Evolutionary conservation across 805 yeast species (phyloP), one percentile per base, ranked within the genome.

Genomic region (Scheffersomyces ergatensis): DNA sequence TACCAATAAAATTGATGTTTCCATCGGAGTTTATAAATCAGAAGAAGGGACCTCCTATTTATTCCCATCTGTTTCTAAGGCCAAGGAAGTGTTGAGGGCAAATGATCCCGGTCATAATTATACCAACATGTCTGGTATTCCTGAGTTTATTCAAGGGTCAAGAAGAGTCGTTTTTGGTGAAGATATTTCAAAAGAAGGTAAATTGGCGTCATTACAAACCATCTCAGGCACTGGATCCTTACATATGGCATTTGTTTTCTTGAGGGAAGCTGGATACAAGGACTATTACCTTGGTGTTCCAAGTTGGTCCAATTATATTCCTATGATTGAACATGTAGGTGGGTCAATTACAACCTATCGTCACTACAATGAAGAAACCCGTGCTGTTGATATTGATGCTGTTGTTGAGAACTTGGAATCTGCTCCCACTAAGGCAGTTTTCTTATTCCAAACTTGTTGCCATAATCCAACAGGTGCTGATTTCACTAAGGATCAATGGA

Each of bases 401-500:
- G 46, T 58, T 13, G 34, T 54, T 31, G 38, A 44, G 4, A 60
- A 68, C 5, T 48, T 69, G 44, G 47, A 58, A 5, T 26, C 42
- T 1, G 72, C 70, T 8, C 60, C 66, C 3, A 50, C 49, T 11
- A 50, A 57, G 18, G 56, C 72, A 0, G 62, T 65, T 16, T 63
- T 69, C 43, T 46, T 69, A 20, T 54, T 69, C 34, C 75, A 69
- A 48, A 64, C 70, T 13, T 68, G 72, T 40, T 69, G 75, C 48
- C 75, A 69, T 52, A 69, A 69, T 49, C 75, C 75, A 3, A 69
- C 75, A 13, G 75, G 74, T 1, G 63, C 67, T 13, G 75, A 69
- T 49, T 63, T 55, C 42, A 38, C 63, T 20, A 37, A 51, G 34
- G 65, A 61, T 7, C 71, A 69, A 46, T 69, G 75, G 75, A 45